A percentile compares a stretch with the other conserved stretches of the same genome.
Evolutionary conservation across 371 early-diverging fungal species (phyloP).

Genomic region (Rhizopus stolonifer): DNA sequence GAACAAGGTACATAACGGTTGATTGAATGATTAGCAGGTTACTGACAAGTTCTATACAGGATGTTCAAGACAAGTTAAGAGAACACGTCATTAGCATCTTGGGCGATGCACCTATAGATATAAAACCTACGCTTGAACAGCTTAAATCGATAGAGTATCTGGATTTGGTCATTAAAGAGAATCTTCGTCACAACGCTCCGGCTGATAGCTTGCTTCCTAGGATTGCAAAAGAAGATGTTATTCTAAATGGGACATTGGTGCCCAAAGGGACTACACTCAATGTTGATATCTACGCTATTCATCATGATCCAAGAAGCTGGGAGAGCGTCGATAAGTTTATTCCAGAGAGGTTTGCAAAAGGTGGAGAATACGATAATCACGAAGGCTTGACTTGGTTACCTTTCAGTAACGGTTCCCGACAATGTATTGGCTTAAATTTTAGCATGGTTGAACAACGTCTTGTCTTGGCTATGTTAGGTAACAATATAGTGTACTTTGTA

Average conservation of each 20-base stretch:
- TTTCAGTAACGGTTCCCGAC: conserved; percentile 41
- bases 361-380: conserved; percentile 26
- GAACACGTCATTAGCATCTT: conserved; percentile 44
- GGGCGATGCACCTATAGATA: conserved; percentile 42
- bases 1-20: conserved; percentile 1
- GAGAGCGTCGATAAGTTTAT: conserved; percentile 40
- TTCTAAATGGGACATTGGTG: conserved; percentile 5
- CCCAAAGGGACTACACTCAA: conserved; percentile 16
- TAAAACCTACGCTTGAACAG: conserved; percentile 45
- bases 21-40: background rate
- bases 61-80: conserved; percentile 45
- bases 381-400: conserved; percentile 13
- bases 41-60: conserved; percentile 5
- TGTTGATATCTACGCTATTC: conserved; percentile 18
- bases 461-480: conserved; percentile 46
- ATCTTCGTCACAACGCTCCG: conserved; percentile 14
- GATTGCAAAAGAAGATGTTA: conserved; percentile 12
- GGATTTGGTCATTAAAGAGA: conserved; percentile 37
- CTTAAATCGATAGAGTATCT: conserved; percentile 43
- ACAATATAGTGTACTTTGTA: too few relatives aligned
- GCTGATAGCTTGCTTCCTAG: conserved; percentile 15
- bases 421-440: conserved; percentile 63
- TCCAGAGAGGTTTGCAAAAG: conserved; percentile 53
- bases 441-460: conserved; percentile 57
- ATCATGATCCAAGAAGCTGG: conserved; percentile 39